These are phyloP conservation scores for Halophytophthora polymorphica DNA, from an alignment of 352 stramenopile species.

Conservation along the genomic window DNA sequence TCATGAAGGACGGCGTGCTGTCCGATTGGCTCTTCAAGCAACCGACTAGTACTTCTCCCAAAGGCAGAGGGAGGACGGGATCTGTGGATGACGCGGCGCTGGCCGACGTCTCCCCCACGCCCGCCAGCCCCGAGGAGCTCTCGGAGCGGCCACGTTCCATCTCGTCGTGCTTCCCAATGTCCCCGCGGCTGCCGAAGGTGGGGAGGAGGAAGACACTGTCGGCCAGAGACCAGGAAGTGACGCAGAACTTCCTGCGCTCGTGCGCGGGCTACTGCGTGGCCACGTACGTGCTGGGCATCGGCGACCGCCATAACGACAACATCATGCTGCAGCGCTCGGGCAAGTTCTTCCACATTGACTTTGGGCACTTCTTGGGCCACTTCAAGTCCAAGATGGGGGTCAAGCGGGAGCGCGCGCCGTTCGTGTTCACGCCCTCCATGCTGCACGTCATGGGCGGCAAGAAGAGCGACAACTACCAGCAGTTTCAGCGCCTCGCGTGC, in stretches of 20 bases:
- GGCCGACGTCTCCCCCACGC: conserved; percentile 13
- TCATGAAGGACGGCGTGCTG: conserved; percentile 55
- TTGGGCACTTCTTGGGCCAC: conserved; percentile 95
- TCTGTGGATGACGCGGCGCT: conserved; percentile 8
- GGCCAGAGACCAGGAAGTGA: conserved; percentile 44
- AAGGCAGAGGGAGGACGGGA: conserved; percentile 1
- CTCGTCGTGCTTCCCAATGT: conserved; percentile 55
- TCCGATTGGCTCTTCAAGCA: conserved; percentile 71
- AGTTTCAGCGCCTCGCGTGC: conserved; percentile 69
- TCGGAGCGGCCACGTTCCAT: conserved; percentile 19
- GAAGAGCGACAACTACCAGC: conserved; percentile 64
- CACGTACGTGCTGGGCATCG: conserved; percentile 92
- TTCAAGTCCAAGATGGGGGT: conserved; percentile 93
- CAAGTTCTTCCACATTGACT: conserved; percentile 97
- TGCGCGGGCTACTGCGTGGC: conserved; percentile 92
- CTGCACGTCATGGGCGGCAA: conserved; percentile 80
- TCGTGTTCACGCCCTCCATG: conserved; percentile 92
- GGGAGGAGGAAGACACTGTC: conserved; percentile 26
- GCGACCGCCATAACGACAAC: conserved; percentile 94
- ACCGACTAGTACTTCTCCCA: conserved; percentile 1
- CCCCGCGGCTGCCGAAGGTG: conserved; percentile 27
- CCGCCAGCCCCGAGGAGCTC: conserved; percentile 12
- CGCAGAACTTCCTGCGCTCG: conserved; percentile 87
- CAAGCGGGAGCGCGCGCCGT: conserved; percentile 88
- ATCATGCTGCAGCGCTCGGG: conserved; percentile 93